These are phyloP conservation scores for Cytospora paraplurivora DNA, from an alignment of 2,329 filamentous ascomycete genomes.

Conservation along the genomic window DNA sequence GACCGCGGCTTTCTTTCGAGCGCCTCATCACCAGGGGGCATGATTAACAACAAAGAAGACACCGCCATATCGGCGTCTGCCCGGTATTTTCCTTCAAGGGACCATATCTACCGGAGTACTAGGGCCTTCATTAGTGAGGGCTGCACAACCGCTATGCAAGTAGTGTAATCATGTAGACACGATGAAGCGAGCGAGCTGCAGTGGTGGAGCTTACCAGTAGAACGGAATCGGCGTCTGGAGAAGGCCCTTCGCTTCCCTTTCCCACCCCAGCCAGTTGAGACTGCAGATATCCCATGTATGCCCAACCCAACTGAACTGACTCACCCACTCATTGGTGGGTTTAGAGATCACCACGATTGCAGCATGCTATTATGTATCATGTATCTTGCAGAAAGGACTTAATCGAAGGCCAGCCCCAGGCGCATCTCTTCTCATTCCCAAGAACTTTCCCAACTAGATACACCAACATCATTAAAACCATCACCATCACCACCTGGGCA, in stretches of 20 bases:
- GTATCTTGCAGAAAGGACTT: conserved; percentile 1
- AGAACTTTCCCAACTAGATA: background rate
- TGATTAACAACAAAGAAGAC: conserved; percentile 7
- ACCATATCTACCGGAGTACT: background rate
- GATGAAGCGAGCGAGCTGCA: too few relatives aligned
- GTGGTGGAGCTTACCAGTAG: too few relatives aligned
- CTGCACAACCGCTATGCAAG: background rate
- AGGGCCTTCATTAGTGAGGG: background rate
- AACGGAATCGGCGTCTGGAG: too few relatives aligned
- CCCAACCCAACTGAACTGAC: background rate
- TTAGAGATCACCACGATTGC: background rate
- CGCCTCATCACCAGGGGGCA: background rate
- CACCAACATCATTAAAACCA: background rate
- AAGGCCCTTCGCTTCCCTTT: background rate
- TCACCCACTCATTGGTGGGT: background rate
- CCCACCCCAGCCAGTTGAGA: background rate
- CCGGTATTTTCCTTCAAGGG: conserved; percentile 1
- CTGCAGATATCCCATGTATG: background rate
- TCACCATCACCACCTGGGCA: background rate
- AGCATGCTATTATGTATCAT: conserved; percentile 13
- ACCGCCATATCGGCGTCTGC: conserved; percentile 23
- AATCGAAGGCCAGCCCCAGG: conserved; percentile 8
- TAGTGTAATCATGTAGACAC: too few relatives aligned
- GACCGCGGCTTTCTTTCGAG: background rate
- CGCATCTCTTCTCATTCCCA: background rate